Conservation (phyloP, 164 flowering plant species). For the Brasenia schreberi region DNA sequence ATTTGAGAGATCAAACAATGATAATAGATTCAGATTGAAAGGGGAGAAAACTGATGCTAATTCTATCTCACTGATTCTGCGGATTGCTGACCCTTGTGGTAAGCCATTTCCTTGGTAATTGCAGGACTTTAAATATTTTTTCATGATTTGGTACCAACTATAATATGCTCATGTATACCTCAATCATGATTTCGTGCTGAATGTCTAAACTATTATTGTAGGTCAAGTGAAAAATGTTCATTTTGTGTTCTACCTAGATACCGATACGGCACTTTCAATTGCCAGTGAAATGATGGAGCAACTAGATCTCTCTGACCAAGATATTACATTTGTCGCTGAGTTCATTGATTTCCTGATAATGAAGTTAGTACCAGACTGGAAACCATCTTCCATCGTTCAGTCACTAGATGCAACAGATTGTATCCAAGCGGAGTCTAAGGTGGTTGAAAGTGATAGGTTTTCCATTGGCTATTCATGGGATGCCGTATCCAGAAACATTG, state of each 20-base stretch:
- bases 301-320: constrained; percentile 51
- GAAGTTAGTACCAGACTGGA: constrained; percentile 55
- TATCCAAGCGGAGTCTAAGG: constrained; percentile 7
- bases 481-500: background rate
- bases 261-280: constrained; percentile 65
- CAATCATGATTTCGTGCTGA: background rate
- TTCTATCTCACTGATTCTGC: constrained; percentile 48
- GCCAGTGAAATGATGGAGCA: constrained; percentile 89
- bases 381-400: constrained; percentile 18
- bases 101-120: constrained; percentile 3
- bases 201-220: constrained; percentile 15
- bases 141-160: background rate
- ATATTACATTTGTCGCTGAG: constrained; percentile 66
- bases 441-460: constrained; percentile 2
- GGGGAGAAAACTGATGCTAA: constrained; percentile 50
- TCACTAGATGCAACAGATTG: constrained; percentile 5
- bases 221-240: constrained; percentile 57
- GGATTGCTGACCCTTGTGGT: constrained; percentile 53
- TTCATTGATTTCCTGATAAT: constrained; percentile 50
- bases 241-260: constrained; percentile 52
- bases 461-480: constrained; percentile 11
- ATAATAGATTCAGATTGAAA: constrained; percentile 44
- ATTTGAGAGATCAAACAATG: constrained; percentile 33
- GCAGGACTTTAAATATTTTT: too few relatives aligned
- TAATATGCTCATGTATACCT: too few relatives aligned